Conservation (phyloP, 2,329 filamentous ascomycete species). For the Neoscytalidium dimidiatum region DNA sequence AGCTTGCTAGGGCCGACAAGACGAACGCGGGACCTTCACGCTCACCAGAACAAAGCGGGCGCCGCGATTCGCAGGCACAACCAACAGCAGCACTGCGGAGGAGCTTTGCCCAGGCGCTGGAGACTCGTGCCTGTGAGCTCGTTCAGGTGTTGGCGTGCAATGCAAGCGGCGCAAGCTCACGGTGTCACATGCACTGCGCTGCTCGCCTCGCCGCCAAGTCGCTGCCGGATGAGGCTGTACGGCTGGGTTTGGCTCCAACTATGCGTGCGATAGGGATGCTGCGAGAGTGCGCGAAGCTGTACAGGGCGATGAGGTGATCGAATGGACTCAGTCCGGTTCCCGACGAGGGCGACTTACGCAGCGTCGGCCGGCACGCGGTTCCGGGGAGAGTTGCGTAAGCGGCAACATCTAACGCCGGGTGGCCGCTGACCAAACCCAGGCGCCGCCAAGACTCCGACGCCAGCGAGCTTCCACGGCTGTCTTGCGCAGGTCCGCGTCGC, state of each 20-base stretch:
- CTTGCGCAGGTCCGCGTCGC: conserved; percentile 8
- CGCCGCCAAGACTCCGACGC: conserved; percentile 5
- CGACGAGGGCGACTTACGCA: neutral
- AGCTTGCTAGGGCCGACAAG: neutral
- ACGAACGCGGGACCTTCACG: conserved; percentile 1
- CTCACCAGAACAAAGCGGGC: neutral
- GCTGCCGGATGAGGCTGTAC: neutral
- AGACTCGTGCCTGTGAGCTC: neutral
- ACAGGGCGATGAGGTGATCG: neutral
- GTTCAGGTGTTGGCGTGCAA: neutral
- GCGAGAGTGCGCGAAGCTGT: neutral
- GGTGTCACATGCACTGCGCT: conserved; percentile 3
- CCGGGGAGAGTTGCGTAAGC: neutral
- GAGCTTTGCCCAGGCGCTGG: neutral
- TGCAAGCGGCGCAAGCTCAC: neutral
- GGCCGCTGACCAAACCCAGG: neutral
- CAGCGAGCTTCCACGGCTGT: conserved; percentile 1
- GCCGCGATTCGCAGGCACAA: neutral
- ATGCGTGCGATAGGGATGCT: neutral
- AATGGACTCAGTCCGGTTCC: neutral
- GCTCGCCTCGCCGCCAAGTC: conserved; percentile 1
- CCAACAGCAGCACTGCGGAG: neutral
- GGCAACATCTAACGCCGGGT: conserved; percentile 1
- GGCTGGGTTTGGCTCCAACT: neutral
- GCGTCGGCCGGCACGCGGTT: neutral